Base-by-base conservation (phyloP, 2,329 filamentous ascomycete species). In the Pseudocercospora crystallina region DNA sequence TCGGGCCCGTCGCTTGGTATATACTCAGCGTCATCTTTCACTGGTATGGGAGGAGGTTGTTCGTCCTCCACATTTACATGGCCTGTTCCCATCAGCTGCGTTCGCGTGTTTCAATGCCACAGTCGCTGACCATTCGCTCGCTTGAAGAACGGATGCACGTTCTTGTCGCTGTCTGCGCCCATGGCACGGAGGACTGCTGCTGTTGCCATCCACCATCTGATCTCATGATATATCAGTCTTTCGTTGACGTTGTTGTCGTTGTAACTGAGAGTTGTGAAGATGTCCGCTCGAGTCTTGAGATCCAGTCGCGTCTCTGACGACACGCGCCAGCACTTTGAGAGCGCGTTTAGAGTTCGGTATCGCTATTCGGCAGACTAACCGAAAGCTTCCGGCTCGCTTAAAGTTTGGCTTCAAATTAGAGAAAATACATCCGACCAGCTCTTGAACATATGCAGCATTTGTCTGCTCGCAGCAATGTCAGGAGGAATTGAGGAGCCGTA, bases 401-500 rank as follows among this genome's bases (percentile, higher is more conserved):
- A 26, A 26, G 20, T 4, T 26, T 26, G 20, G 20, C 20, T 7
- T 26, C 20, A 26, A 26, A 26, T 26, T 26, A 26, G 20, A 26
- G 20, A 26, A 26, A 26, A 26, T 26, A 26, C 20, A 26, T 26
- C 20, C 20, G 20, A 26, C 20, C 20, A 26, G 20, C 20, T 26
- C 20, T 26, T 26, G 20, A 7, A 26, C 20, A 26, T 10, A 40
- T 40, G 47, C 29, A 15, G 11, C 12, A 42, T 31, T 15, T 33
- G 9, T 20, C 45, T 13, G 30, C 26, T 12, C 43, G 17, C 51
- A 50, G 51, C 32, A 32, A 61, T 61, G 58, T 58, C 58, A 45
- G 54, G 53, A 36, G 54, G 54, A 5, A 65, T 70, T 34, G 67
- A 69, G 57, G 58, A 65, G 48, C 66, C 67, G 10, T 67, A 74